Conservation (phyloP, 2,329 filamentous ascomycete species). For the Graphiopsis chlorocephala region DNA sequence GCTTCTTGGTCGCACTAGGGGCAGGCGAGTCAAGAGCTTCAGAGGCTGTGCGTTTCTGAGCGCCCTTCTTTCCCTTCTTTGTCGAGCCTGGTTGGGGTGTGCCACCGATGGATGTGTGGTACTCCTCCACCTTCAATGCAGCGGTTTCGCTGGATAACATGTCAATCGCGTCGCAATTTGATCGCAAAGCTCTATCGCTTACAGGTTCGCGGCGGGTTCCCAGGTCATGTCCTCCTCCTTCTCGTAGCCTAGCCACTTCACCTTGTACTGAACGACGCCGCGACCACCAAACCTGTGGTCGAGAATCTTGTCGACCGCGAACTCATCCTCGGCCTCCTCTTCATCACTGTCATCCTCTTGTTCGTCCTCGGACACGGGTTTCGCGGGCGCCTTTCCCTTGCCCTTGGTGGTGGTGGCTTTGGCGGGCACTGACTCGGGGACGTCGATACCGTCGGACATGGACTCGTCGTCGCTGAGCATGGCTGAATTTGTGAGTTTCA, state of each 20-base stretch:
- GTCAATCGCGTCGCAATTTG: not conserved
- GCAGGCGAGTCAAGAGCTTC: conserved; percentile 29
- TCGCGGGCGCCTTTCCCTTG: conserved; percentile 24
- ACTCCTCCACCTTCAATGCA: conserved; percentile 59
- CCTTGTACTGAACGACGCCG: conserved; percentile 60
- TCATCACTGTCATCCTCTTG: conserved; percentile 37
- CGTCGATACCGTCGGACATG: conserved; percentile 6
- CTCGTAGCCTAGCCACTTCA: conserved; percentile 80
- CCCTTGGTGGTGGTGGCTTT: conserved; percentile 23
- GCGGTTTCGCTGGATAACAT: conserved; percentile 32
- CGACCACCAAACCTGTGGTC: conserved; percentile 61
- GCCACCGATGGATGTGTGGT: conserved; percentile 63
- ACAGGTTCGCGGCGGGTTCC: conserved; percentile 76
- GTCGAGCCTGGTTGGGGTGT: conserved; percentile 46
- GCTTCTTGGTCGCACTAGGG: conserved; percentile 25
- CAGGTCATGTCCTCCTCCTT: conserved; percentile 69
- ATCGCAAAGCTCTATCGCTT: conserved; percentile 25
- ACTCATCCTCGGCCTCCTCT: conserved; percentile 55
- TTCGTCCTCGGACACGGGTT: conserved; percentile 27
- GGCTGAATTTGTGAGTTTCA: conserved; percentile 1
- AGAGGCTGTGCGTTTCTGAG: conserved; percentile 24
- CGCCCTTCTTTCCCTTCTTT: conserved; percentile 29
- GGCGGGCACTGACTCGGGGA: conserved; percentile 24
- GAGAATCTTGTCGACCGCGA: conserved; percentile 71
- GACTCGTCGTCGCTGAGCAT: conserved; percentile 18